Base-by-base conservation (phyloP, 306 rosid species). In the Lathyrus oleraceus region DNA sequence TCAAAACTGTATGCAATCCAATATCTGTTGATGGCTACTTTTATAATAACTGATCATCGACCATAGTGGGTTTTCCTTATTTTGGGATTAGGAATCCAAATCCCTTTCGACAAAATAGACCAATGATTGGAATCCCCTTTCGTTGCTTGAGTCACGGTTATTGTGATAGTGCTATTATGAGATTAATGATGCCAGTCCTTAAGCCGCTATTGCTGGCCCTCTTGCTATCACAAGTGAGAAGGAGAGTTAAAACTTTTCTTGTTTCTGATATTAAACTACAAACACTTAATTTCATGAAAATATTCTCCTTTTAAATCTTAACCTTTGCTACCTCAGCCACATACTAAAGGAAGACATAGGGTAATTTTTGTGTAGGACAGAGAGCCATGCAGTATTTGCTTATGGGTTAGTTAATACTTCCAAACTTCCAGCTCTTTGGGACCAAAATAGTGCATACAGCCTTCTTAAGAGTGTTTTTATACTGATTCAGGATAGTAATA, bases 111-210 rank as follows among this genome's bases (percentile, higher is more conserved):
- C 20, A 58, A 28, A 58, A 8, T 58, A 8, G 42, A 28, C 11
- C 21, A 58, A 60, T 32, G 25, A 60, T n/a, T 32, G 65, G 10
- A 60, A 32, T 58, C 42, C 64, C 19, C 64, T 32, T 58, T 13
- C 13, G 6, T 4, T 32, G 65, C 14, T 2, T 32, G 65, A 15
- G 65, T 32, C 65, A 60, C 21, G 4, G 12, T 14, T 32, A 15
- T 60, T 15, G 65, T 32, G 44, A 23, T 32, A 58, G 12, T 28
- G 19, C 36, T 27, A 59, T 30, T 11, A 59, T 30, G 43, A 30
- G 7, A 30, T 30, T 9, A 14, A 28, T 7, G 13, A 44, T 32
- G 43, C 10, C 65, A 15, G 43, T 15, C 44, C 17, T 32, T 60
- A 44, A n/a, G 65, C 25, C 35, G 27, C 15, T n/a, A 59, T 10